Conservation (phyloP, 768 basidiomycete species). For the Sistotremastrum suecicum region DNA sequence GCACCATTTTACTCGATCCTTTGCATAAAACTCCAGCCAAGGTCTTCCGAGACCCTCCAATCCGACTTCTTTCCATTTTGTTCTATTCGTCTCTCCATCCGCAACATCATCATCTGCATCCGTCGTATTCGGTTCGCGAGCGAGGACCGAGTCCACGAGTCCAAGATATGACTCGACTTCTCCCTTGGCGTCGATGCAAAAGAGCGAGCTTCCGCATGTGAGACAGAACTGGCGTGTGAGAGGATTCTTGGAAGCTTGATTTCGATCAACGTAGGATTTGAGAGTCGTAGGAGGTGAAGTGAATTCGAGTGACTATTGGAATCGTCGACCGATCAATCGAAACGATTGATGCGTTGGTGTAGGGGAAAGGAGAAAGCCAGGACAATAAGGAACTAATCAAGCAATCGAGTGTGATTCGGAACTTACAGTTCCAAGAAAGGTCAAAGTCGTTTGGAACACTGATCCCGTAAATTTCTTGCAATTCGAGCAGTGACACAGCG, state of each 20-base stretch:
- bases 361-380: no score
- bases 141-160: no score
- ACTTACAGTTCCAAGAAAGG: slow-evolving; percentile 4
- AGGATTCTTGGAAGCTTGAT: slow-evolving; percentile 5
- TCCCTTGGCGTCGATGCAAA: background rate
- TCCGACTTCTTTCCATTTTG: background rate
- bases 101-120: no score
- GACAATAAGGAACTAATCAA: background rate
- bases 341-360: no score
- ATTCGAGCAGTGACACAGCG: slow-evolving; percentile 7
- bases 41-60: background rate
- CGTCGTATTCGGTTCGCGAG: no score
- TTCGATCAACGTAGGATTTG: slow-evolving; percentile 4
- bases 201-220: slow-evolving; percentile 5
- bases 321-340: background rate
- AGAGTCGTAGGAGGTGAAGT: background rate
- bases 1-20: slow-evolving; percentile 6
- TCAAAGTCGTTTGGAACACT: slow-evolving; percentile 5
- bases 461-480: slow-evolving; percentile 8
- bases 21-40: slow-evolving; percentile 5
- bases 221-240: slow-evolving; percentile 6
- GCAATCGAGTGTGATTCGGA: background rate
- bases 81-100: no score
- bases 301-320: background rate
- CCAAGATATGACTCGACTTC: no score